These are phyloP conservation scores for Lolium rigidum DNA, from an alignment of 176 grass and related monocot species.

Conservation along the genomic window DNA sequence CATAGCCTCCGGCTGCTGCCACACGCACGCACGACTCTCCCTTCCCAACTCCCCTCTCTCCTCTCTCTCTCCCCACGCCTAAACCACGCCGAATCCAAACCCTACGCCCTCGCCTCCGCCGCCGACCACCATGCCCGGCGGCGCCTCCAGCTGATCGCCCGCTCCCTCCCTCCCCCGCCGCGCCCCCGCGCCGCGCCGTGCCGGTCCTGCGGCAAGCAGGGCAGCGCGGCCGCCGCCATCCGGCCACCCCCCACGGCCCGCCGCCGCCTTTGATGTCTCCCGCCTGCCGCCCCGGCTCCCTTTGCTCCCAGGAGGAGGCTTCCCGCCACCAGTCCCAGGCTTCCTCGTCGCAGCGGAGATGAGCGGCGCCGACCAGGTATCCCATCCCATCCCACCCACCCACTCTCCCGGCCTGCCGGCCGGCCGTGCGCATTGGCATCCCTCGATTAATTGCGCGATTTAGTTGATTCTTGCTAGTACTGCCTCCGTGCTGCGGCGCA, in stretches of 20 bases:
- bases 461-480: neutral
- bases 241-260: slow-evolving; percentile 22
- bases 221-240: slow-evolving; percentile 28
- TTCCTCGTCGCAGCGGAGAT: slow-evolving; percentile 44
- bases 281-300: slow-evolving; percentile 42
- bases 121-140: no score
- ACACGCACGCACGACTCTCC: neutral
- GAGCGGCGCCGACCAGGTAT: slow-evolving; percentile 62
- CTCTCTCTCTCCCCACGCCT: slow-evolving; percentile 12
- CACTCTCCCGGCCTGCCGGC: no score
- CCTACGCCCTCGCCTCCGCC: slow-evolving; percentile 39
- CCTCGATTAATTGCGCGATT: slow-evolving; percentile 15
- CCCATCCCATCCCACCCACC: neutral
- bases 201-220: neutral
- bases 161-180: neutral
- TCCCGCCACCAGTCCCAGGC: neutral
- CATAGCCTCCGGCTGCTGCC: neutral
- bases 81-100: slow-evolving; percentile 50
- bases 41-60: neutral
- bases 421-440: slow-evolving; percentile 25
- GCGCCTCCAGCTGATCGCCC: neutral
- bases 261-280: slow-evolving; percentile 56
- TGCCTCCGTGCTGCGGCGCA: neutral
- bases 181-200: neutral
- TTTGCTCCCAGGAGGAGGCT: slow-evolving; percentile 39